Evolutionary conservation across 2,329 filamentous ascomycete species (phyloP).

Genomic region (Aspergillus felis): DNA sequence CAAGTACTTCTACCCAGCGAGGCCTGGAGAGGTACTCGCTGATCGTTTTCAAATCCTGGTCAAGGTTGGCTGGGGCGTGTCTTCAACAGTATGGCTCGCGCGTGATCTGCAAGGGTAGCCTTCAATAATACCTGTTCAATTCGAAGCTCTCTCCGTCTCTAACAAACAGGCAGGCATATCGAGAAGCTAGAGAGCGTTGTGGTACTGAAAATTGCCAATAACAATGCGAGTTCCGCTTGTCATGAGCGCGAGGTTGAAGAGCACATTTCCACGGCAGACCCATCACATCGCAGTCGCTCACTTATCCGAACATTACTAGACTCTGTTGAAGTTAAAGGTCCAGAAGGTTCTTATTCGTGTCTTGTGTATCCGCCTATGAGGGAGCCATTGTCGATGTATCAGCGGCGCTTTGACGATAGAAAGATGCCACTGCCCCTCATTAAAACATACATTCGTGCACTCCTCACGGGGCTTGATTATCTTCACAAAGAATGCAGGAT

Average conservation of each 20-base stretch:
- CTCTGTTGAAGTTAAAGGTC: conserved; percentile 29
- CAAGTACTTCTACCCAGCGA: conserved; percentile 38
- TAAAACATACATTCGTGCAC: conserved; percentile 34
- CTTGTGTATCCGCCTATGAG: conserved; percentile 39
- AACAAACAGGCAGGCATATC: conserved; percentile 21
- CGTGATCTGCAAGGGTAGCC: conserved; percentile 28
- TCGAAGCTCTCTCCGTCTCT: conserved; percentile 12
- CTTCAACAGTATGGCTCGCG: conserved; percentile 45
- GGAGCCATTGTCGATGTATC: conserved; percentile 35
- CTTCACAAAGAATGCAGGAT: conserved; percentile 40
- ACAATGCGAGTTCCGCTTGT: conserved; percentile 17
- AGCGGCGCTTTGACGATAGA: conserved; percentile 25
- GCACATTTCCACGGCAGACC: conserved; percentile 29
- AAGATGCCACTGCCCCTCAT: conserved; percentile 32
- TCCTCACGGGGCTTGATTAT: conserved; percentile 43
- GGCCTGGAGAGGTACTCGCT: conserved; percentile 35
- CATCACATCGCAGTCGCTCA: conserved; percentile 30
- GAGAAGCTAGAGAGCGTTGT: conserved; percentile 25
- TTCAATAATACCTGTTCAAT: background rate
- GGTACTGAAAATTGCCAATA: conserved; percentile 27
- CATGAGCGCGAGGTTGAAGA: conserved; percentile 32
- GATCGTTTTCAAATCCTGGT: conserved; percentile 35
- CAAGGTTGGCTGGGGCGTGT: conserved; percentile 42
- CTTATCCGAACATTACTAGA: conserved; percentile 34
- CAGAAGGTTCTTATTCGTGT: conserved; percentile 32